Conservation (phyloP, 495 filamentous ascomycete species). For the Aspergillus baeticus region DNA sequence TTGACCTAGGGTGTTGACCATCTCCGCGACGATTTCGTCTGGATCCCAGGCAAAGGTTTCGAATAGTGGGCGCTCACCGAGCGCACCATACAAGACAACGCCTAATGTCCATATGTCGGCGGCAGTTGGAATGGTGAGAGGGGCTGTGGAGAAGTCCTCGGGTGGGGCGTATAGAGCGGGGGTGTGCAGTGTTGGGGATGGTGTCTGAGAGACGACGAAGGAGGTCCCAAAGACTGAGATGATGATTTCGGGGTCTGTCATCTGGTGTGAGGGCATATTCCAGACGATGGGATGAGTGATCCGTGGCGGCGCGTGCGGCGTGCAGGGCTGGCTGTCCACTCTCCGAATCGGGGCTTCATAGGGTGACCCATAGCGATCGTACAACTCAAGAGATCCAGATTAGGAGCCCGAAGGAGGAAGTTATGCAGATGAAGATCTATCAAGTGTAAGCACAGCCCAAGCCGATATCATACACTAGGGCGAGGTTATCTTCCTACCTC, state of each 20-base stretch:
- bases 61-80: constrained; percentile 31
- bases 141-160: constrained; percentile 25
- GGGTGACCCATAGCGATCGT: constrained; percentile 23
- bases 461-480: too few relatives aligned
- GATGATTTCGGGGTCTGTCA: constrained; percentile 20
- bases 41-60: constrained; percentile 26
- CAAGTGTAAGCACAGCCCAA: constrained; percentile 18
- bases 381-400: constrained; percentile 22
- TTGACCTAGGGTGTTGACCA: constrained; percentile 27
- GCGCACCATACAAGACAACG: constrained; percentile 28
- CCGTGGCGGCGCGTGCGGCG: constrained; percentile 23
- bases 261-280: constrained; percentile 23
- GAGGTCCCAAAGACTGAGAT: constrained; percentile 27
- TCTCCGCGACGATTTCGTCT: constrained; percentile 29
- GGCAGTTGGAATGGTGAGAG: constrained; percentile 22
- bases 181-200: constrained; percentile 23
- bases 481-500: constrained; percentile 17
- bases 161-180: constrained; percentile 27
- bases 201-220: constrained; percentile 19
- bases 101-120: constrained; percentile 34
- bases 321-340: constrained; percentile 20
- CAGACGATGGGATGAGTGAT: constrained; percentile 21
- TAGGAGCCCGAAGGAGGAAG: constrained; percentile 20
- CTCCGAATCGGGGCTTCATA: constrained; percentile 23
- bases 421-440: constrained; percentile 26